These are phyloP conservation scores for Xerocomus spinulosus DNA, from an alignment of 768 basidiomycete genomes.

Conservation along the genomic window DNA sequence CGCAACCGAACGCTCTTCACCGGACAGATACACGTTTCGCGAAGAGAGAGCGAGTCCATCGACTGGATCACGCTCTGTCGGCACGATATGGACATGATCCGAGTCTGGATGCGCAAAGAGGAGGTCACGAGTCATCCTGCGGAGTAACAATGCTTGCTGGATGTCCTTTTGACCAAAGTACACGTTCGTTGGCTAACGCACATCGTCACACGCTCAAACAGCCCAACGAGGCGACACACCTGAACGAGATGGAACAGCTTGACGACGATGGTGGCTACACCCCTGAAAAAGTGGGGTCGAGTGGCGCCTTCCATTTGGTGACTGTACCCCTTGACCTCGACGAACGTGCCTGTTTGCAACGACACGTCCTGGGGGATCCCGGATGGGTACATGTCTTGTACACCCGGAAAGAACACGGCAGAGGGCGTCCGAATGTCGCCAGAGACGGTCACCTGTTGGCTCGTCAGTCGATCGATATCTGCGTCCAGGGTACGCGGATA, in stretches of 20 bases:
- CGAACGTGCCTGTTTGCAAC: slow-evolving; percentile 80
- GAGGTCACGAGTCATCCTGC: slow-evolving; percentile 72
- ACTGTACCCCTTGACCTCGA: slow-evolving; percentile 87
- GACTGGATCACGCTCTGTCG: slow-evolving; percentile 66
- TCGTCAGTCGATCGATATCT: slow-evolving; percentile 63
- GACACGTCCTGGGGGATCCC: slow-evolving; percentile 76
- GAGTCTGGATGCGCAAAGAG: slow-evolving; percentile 74
- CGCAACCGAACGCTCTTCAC: slow-evolving; percentile 58
- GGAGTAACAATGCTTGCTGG: slow-evolving; percentile 87
- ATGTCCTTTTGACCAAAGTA: slow-evolving; percentile 99
- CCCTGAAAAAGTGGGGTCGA: slow-evolving; percentile 89
- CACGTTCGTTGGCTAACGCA: slow-evolving; percentile 66
- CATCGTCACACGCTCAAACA: neutral
- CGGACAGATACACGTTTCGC: slow-evolving; percentile 77
- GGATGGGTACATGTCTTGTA: slow-evolving; percentile 87
- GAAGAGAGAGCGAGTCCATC: slow-evolving; percentile 85
- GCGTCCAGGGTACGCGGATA: slow-evolving; percentile 84
- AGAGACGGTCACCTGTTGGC: slow-evolving; percentile 31
- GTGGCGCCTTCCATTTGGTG: slow-evolving; percentile 90
- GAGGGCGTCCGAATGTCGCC: slow-evolving; percentile 42
- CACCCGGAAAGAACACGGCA: slow-evolving; percentile 77
- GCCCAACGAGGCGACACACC: slow-evolving; percentile 36
- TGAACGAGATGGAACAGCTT: slow-evolving; percentile 93
- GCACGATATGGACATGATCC: slow-evolving; percentile 76
- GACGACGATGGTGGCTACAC: slow-evolving; percentile 90